These are phyloP conservation scores for Penium margaritaceum DNA, from an alignment of 139 green algal species.

Conservation along the genomic window DNA sequence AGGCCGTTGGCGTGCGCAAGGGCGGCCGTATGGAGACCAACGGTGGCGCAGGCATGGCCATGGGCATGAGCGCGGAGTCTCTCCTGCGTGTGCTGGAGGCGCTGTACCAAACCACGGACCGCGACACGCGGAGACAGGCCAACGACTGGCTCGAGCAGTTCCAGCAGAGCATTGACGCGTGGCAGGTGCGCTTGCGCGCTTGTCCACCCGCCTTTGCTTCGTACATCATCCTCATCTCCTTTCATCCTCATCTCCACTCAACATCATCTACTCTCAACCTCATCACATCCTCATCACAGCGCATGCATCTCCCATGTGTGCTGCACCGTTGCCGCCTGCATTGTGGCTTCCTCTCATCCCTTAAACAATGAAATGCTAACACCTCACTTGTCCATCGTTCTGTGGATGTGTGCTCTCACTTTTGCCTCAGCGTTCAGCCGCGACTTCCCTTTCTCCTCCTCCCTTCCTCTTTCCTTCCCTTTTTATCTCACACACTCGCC, in stretches of 20 bases:
- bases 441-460: conserved; percentile 4
- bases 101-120: conserved; percentile 69
- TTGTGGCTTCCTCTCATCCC: background rate
- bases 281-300: too few relatives aligned
- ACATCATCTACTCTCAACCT: too few relatives aligned
- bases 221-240: background rate
- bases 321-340: background rate
- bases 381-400: background rate
- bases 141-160: conserved; percentile 74
- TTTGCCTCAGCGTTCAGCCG: too few relatives aligned
- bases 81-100: conserved; percentile 65
- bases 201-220: background rate
- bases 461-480: background rate
- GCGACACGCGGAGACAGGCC: conserved; percentile 58
- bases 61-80: too few relatives aligned
- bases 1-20: too few relatives aligned
- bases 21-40: too few relatives aligned
- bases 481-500: background rate
- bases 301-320: background rate
- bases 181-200: conserved; percentile 24
- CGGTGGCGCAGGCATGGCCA: too few relatives aligned
- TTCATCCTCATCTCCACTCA: too few relatives aligned
- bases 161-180: conserved; percentile 56
- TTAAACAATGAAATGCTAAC: background rate
- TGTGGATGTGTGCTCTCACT: too few relatives aligned